Conservation (phyloP, 2,329 filamentous ascomycete genomes). For the Calycina herbarum region DNA sequence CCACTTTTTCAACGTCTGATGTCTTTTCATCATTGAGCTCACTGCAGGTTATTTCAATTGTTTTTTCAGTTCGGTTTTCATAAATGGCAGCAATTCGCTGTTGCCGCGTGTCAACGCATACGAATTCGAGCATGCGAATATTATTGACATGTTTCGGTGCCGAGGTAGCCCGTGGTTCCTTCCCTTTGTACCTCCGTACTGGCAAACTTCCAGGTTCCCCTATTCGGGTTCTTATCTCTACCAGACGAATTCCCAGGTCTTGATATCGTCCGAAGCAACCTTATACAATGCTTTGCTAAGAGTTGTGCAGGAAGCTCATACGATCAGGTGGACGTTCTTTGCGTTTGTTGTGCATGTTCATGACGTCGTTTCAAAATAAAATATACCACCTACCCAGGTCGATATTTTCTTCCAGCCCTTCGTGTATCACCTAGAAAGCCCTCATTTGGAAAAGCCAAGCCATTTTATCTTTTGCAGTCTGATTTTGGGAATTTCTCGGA, state of each 20-base stretch:
- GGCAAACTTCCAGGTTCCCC: too few species aligned
- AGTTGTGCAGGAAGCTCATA: neutral
- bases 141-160: too few species aligned
- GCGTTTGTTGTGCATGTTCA: neutral
- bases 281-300: neutral
- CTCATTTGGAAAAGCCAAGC: neutral
- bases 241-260: too few species aligned
- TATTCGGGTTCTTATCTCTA: too few species aligned
- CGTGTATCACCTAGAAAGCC: neutral
- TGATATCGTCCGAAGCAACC: too few species aligned
- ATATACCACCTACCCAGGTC: conserved; percentile 1
- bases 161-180: too few species aligned
- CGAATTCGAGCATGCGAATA: too few species aligned
- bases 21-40: neutral
- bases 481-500: neutral
- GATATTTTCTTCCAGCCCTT: neutral
- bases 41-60: neutral
- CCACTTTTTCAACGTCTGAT: neutral
- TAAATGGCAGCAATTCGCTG: neutral
- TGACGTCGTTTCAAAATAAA: neutral
- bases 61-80: neutral
- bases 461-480: neutral
- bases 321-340: neutral
- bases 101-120: neutral
- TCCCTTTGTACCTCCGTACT: too few species aligned